phyloP scores from a whole-genome alignment of 495 filamentous ascomycete species.

The Aspergillus carlsbadensis region DNA sequence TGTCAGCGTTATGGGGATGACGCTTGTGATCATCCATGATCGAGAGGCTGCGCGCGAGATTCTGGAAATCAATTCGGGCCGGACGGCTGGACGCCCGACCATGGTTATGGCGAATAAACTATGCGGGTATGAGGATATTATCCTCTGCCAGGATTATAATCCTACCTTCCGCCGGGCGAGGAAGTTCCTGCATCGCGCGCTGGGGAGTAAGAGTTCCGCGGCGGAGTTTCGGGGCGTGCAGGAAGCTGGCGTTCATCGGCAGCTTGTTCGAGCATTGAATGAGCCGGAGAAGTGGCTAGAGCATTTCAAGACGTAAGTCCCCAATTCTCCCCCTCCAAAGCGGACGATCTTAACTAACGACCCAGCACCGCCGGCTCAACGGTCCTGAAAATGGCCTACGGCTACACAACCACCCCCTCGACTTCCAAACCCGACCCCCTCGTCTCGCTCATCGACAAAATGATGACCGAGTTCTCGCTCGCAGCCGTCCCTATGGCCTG shows the following conservation, averaged over 20 bases:
- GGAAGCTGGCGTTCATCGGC: constrained; percentile 39
- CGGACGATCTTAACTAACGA: not conserved
- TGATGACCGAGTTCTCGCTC: constrained; percentile 42
- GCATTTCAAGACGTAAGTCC: constrained; percentile 41
- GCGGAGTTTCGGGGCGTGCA: constrained; percentile 37
- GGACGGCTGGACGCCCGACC: constrained; percentile 37
- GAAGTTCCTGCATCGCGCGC: constrained; percentile 30
- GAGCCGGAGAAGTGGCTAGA: constrained; percentile 32
- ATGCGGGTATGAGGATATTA: not conserved
- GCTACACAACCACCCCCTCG: constrained; percentile 46
- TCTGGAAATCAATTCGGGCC: constrained; percentile 43
- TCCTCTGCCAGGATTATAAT: constrained; percentile 29
- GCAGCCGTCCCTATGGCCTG: constrained; percentile 44
- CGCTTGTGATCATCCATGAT: constrained; percentile 49
- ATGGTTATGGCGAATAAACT: constrained; percentile 2
- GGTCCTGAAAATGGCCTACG: constrained; percentile 51
- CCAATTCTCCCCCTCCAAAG: not conserved
- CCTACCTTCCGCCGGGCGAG: constrained; percentile 37
- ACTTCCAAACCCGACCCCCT: constrained; percentile 43
- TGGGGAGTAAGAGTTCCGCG: constrained; percentile 26
- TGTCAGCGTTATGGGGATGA: constrained; percentile 44
- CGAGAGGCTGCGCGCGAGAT: constrained; percentile 39
- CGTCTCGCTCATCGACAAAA: constrained; percentile 37
- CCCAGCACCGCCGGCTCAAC: constrained; percentile 37
- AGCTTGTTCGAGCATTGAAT: constrained; percentile 41